Evolutionary conservation across 169 alveolate genomes (phyloP).

Genomic region (Eimeria maxima): DNA sequence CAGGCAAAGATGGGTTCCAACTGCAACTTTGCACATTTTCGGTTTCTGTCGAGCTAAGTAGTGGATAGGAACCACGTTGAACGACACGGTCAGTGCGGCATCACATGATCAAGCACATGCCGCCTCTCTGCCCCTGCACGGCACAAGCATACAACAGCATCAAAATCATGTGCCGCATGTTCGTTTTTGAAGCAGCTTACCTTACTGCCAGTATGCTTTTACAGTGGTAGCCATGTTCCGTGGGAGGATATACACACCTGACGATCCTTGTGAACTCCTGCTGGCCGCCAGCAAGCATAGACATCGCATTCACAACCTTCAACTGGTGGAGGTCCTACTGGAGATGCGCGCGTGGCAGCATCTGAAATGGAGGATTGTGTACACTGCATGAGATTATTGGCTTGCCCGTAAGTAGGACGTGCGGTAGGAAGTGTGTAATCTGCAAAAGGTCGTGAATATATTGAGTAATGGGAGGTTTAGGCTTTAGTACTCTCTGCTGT

Average conservation of each 20-base stretch:
- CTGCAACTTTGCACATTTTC: background rate
- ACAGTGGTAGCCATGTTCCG: background rate
- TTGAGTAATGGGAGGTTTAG: background rate
- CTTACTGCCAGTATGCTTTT: background rate
- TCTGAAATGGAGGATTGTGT: background rate
- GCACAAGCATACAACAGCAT: background rate
- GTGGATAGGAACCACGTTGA: background rate
- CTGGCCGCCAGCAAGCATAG: constrained; percentile 62
- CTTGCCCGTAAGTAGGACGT: background rate
- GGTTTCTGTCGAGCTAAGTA: background rate
- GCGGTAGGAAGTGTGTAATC: too few species aligned
- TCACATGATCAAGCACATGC: constrained; percentile 62
- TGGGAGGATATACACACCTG: background rate
- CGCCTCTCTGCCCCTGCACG: constrained; percentile 46
- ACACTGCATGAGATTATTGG: background rate
- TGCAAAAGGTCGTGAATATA: background rate
- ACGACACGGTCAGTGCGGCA: background rate
- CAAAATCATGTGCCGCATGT: background rate
- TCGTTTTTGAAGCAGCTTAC: background rate
- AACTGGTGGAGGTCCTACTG: background rate
- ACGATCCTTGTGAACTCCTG: constrained; percentile 41
- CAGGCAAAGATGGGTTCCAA: background rate
- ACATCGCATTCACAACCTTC: constrained; percentile 53
- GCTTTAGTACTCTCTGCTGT: background rate
- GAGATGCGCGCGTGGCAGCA: background rate